Evolutionary conservation across 2,329 filamentous ascomycete species (phyloP).

Genomic region (Leptographium lundbergii): DNA sequence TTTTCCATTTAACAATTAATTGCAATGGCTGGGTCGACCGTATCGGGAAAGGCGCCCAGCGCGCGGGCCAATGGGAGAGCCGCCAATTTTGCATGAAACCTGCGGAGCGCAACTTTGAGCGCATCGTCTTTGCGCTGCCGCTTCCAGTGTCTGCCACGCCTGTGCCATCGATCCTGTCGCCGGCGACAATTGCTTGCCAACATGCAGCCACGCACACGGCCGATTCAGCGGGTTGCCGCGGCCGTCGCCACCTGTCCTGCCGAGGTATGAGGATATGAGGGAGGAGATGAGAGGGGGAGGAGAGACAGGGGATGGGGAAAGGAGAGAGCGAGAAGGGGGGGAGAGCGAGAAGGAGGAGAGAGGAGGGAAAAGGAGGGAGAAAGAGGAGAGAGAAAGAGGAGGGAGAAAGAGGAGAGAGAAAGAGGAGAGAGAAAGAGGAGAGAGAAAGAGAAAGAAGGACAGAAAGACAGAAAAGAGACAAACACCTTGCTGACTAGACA

Average conservation of each 20-base stretch:
- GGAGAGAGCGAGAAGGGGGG: not conserved
- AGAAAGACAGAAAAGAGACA: not conserved
- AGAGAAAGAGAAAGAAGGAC: not conserved
- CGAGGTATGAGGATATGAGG: conserved; percentile 27
- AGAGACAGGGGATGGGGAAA: not conserved
- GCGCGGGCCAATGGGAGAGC: not conserved
- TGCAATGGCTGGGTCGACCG: not conserved
- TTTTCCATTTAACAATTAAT: not conserved
- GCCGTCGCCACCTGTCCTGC: conserved; percentile 42
- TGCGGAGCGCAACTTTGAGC: not conserved
- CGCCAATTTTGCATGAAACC: not conserved
- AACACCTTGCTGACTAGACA: conserved; percentile 22
- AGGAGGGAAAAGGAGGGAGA: no score
- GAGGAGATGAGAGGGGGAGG: not conserved
- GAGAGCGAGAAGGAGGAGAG: no score
- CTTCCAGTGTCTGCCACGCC: no score
- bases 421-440: not conserved
- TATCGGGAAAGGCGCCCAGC: not conserved
- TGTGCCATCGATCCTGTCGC: no score
- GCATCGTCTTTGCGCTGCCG: not conserved
- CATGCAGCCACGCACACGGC: conserved; percentile 28
- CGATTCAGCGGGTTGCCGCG: conserved; percentile 41
- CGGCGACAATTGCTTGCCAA: not conserved
- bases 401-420: no score
- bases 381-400: not conserved